phyloP scores from a whole-genome alignment of 495 filamentous ascomycete genomes.

The Penicillium bialowiezense region DNA sequence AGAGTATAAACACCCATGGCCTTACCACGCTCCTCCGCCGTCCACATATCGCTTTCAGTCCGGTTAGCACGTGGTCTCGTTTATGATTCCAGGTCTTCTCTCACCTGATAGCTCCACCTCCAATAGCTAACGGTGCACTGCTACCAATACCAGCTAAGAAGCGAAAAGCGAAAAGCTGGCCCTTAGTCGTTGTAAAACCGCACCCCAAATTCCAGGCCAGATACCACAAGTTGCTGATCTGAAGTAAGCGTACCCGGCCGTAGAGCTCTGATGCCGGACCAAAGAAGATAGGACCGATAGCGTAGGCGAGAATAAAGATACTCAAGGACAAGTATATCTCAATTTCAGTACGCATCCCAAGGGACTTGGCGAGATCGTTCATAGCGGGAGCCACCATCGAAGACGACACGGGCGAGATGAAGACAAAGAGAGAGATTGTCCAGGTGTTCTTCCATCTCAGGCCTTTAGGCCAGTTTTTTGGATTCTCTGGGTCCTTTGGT shows the following conservation, averaged over 20 bases:
- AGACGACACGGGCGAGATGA: conserved; percentile 46
- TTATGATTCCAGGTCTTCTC: background rate
- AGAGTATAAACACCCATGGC: conserved; percentile 54
- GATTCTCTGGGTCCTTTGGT: conserved; percentile 44
- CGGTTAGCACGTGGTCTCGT: background rate
- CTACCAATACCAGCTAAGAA: conserved; percentile 54
- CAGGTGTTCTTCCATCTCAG: conserved; percentile 47
- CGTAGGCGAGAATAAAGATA: conserved; percentile 46
- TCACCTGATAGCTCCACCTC: conserved; percentile 25
- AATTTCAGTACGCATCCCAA: conserved; percentile 48
- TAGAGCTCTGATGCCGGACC: conserved; percentile 61
- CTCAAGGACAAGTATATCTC: conserved; percentile 56
- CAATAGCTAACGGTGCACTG: conserved; percentile 42
- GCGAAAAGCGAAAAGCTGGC: conserved; percentile 51
- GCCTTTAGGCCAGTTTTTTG: conserved; percentile 23
- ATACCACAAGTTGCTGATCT: conserved; percentile 53
- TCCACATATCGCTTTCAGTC: conserved; percentile 1
- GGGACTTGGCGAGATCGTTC: conserved; percentile 44
- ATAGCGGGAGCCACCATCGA: conserved; percentile 64
- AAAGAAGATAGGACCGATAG: conserved; percentile 49
- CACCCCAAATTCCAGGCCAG: conserved; percentile 56
- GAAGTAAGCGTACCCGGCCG: conserved; percentile 52
- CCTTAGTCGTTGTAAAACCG: conserved; percentile 46
- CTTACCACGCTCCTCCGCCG: conserved; percentile 51
- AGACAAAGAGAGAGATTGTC: conserved; percentile 49